These are phyloP conservation scores for Alternaria incomplexa DNA, from an alignment of 2,329 filamentous ascomycete genomes.

Conservation along the genomic window DNA sequence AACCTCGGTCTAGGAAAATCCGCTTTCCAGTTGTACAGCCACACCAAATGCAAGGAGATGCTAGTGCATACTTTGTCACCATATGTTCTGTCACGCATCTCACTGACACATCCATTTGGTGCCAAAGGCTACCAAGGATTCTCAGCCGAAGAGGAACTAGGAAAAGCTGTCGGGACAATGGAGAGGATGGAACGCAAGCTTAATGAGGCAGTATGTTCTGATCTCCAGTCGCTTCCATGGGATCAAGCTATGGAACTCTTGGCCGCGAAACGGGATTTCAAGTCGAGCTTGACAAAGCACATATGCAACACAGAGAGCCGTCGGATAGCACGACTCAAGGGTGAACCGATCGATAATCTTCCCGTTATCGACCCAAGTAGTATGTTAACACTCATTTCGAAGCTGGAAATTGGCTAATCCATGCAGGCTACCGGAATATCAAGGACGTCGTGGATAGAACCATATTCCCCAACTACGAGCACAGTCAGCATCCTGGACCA, in stretches of 20 bases:
- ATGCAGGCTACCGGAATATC: conserved; percentile 25
- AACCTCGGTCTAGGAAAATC: conserved; percentile 38
- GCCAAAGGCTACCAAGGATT: conserved; percentile 32
- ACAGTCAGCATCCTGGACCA: conserved; percentile 1
- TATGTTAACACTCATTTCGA: conserved; percentile 11
- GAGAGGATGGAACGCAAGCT: conserved; percentile 37
- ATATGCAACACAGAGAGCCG: conserved; percentile 39
- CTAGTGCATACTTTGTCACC: conserved; percentile 42
- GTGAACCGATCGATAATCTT: conserved; percentile 27
- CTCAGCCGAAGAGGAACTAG: conserved; percentile 38
- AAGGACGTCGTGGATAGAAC: conserved; percentile 36
- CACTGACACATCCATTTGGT: conserved; percentile 43
- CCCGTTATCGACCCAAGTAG: conserved; percentile 24
- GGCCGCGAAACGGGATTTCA: conserved; percentile 31
- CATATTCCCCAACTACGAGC: conserved; percentile 33
- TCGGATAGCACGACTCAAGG: conserved; percentile 38
- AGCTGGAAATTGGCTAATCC: conserved; percentile 7
- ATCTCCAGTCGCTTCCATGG: conserved; percentile 35
- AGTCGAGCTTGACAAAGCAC: conserved; percentile 39
- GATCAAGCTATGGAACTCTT: conserved; percentile 37
- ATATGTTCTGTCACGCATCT: conserved; percentile 39
- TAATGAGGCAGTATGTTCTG: conserved; percentile 31
- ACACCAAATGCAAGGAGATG: conserved; percentile 43
- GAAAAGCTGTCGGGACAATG: conserved; percentile 34
- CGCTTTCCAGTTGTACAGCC: conserved; percentile 36